A percentile compares a stretch with the other conserved stretches of the same genome.
These are phyloP conservation scores for Lasiodiplodia theobromae DNA, from an alignment of 2,329 filamentous ascomycete species.

Conservation along the genomic window DNA sequence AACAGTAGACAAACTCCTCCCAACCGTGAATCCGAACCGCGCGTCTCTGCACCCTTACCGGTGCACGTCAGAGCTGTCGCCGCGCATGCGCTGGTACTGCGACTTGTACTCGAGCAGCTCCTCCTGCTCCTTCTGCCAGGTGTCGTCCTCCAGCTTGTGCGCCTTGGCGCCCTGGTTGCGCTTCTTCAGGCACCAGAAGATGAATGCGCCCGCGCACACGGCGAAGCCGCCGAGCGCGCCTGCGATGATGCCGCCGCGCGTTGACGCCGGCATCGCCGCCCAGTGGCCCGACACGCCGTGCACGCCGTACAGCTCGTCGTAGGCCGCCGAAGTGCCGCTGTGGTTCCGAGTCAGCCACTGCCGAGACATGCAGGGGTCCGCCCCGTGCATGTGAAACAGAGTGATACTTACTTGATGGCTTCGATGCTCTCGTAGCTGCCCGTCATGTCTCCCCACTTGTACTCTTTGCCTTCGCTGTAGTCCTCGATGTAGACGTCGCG, in stretches of 20 bases:
- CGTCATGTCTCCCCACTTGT: conserved; percentile 67
- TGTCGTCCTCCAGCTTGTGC: conserved; percentile 41
- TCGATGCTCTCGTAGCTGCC: conserved; percentile 67
- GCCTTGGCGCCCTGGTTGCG: conserved; percentile 46
- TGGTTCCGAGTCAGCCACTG: conserved; percentile 1
- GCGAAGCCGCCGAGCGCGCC: conserved; percentile 38
- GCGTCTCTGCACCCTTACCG: conserved; percentile 9
- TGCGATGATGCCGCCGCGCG: conserved; percentile 43
- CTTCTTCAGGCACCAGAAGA: conserved; percentile 50
- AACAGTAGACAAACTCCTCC: conserved; percentile 27
- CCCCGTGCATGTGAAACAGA: conserved; percentile 31
- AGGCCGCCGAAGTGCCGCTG: conserved; percentile 46
- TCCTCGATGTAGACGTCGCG: conserved; percentile 65
- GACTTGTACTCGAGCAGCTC: conserved; percentile 31
- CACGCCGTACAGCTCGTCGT: conserved; percentile 45
- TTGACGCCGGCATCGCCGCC: conserved; percentile 42
- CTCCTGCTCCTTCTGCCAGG: conserved; percentile 43
- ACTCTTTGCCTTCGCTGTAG: conserved; percentile 66
- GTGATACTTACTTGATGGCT: conserved; percentile 48
- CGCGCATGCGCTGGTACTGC: conserved; percentile 26
- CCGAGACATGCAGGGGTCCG: conserved; percentile 6
- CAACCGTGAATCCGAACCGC: conserved; percentile 4
- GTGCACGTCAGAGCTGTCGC: conserved; percentile 15
- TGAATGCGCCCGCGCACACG: conserved; percentile 38
- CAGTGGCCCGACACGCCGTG: conserved; percentile 46